These are phyloP conservation scores for Euphorbia schlechtendalii DNA, from an alignment of 441 rosid genomes.

Conservation along the genomic window DNA sequence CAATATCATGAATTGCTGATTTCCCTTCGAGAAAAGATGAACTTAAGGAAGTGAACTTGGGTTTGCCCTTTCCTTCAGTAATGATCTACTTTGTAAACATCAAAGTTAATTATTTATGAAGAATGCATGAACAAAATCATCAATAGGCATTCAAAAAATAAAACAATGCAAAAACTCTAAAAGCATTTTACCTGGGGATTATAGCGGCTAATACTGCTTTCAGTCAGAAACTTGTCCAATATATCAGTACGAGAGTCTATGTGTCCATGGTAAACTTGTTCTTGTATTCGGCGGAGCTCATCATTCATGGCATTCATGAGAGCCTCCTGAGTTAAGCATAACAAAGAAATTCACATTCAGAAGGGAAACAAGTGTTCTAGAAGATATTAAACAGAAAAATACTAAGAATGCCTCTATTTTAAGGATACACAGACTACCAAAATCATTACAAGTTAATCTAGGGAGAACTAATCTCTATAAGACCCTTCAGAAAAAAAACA, in stretches of 20 bases:
- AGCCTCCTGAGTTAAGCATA: constrained; percentile 52
- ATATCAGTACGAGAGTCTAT: constrained; percentile 80
- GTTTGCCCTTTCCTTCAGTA: constrained; percentile 59
- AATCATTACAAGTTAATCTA: background rate
- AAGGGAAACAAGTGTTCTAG: background rate
- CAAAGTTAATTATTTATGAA: constrained; percentile 16
- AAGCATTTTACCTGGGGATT: constrained; percentile 69
- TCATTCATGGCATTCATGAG: constrained; percentile 93
- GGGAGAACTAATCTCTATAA: background rate
- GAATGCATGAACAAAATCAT: background rate
- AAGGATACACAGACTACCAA: background rate
- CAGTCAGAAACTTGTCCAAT: constrained; percentile 80
- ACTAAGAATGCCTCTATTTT: background rate
- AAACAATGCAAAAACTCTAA: background rate
- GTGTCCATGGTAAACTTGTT: constrained; percentile 91
- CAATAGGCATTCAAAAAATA: background rate
- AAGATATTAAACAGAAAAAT: background rate
- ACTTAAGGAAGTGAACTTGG: constrained; percentile 61
- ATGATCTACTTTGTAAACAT: constrained; percentile 49
- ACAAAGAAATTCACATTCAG: constrained; percentile 4
- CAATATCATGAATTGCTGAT: constrained; percentile 55
- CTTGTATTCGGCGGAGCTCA: constrained; percentile 93
- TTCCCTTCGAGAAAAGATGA: constrained; percentile 53
- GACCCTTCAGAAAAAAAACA: background rate
- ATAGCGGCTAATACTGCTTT: constrained; percentile 86